phyloP scores from a whole-genome alignment of 1,284 basidiomycete species.

The Heterobasidion parviporum region DNA sequence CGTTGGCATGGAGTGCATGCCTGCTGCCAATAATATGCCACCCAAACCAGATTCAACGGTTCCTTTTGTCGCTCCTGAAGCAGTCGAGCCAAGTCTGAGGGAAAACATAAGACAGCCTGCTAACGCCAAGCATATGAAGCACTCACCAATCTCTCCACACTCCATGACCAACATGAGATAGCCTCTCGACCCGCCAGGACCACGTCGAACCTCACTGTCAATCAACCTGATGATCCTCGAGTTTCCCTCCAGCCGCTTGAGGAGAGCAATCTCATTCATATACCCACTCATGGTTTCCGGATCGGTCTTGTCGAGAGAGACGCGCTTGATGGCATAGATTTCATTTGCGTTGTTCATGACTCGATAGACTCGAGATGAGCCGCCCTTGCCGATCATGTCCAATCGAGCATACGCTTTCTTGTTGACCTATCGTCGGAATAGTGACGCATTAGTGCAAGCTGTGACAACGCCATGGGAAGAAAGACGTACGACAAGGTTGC shows the following conservation, averaged over 20 bases:
- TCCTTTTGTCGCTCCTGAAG: slow-evolving; percentile 77
- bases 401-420: slow-evolving; percentile 75
- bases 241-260: slow-evolving; percentile 84
- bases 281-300: slow-evolving; percentile 84
- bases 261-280: slow-evolving; percentile 86
- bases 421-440: slow-evolving; percentile 49
- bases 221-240: slow-evolving; percentile 83
- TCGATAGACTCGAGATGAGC: slow-evolving; percentile 89
- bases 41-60: slow-evolving; percentile 83
- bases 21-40: slow-evolving; percentile 94
- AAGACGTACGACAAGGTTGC: slow-evolving; percentile 23
- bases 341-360: slow-evolving; percentile 73
- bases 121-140: background rate
- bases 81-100: slow-evolving; percentile 66
- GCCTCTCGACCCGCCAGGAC: slow-evolving; percentile 57
- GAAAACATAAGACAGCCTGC: background rate
- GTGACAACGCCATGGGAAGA: background rate
- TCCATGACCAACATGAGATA: slow-evolving; percentile 85
- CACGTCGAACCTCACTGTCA: slow-evolving; percentile 73
- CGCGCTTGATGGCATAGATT: slow-evolving; percentile 84
- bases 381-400: slow-evolving; percentile 86
- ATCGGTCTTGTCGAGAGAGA: slow-evolving; percentile 80
- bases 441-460: background rate
- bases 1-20: slow-evolving; percentile 30
- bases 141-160: slow-evolving; percentile 73